Percentiles rank a stretch among this genome's conserved stretches.
Conservation (phyloP, 495 filamentous ascomycete species). For the Paragyromitra xinjiangensis region DNA sequence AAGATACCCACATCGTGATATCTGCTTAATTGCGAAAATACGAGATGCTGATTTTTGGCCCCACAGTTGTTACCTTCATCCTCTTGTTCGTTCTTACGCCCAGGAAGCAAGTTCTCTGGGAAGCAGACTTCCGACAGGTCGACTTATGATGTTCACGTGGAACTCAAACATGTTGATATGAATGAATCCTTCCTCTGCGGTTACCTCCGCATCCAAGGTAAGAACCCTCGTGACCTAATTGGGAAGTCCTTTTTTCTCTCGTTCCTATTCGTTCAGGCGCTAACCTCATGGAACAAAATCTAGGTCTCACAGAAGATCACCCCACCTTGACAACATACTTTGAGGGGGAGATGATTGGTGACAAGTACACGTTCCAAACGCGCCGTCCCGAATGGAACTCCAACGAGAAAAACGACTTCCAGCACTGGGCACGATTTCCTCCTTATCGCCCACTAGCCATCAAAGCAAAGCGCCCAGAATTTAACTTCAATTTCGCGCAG, state of each 20-base stretch:
- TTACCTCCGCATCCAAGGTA: slow-evolving; percentile 95
- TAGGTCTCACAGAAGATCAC: slow-evolving; percentile 93
- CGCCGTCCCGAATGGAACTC: slow-evolving; percentile 91
- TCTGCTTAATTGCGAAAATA: slow-evolving; percentile 7
- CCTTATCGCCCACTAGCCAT: slow-evolving; percentile 81
- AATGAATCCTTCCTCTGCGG: slow-evolving; percentile 93
- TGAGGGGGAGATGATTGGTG: slow-evolving; percentile 97
- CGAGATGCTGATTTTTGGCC: slow-evolving; percentile 30
- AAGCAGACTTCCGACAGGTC: slow-evolving; percentile 92
- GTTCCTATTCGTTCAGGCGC: slow-evolving; percentile 15
- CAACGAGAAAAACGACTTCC: slow-evolving; percentile 88
- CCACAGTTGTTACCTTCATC: slow-evolving; percentile 68
- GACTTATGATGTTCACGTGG: slow-evolving; percentile 92
- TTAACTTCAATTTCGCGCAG: slow-evolving; percentile 73
- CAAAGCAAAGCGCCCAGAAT: slow-evolving; percentile 69
- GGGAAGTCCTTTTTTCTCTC: slow-evolving; percentile 19
- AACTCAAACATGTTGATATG: slow-evolving; percentile 97
- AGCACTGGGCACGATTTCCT: slow-evolving; percentile 91
- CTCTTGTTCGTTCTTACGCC: slow-evolving; percentile 83
- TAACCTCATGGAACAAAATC: slow-evolving; percentile 31
- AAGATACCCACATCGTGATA: slow-evolving; percentile 22
- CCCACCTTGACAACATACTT: slow-evolving; percentile 97
- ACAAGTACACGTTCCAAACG: slow-evolving; percentile 91
- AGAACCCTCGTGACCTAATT: slow-evolving; percentile 54
- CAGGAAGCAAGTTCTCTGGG: slow-evolving; percentile 87